Base-by-base conservation (phyloP, 2,329 filamentous ascomycete genomes). In the Plenodomus tracheiphilus region DNA sequence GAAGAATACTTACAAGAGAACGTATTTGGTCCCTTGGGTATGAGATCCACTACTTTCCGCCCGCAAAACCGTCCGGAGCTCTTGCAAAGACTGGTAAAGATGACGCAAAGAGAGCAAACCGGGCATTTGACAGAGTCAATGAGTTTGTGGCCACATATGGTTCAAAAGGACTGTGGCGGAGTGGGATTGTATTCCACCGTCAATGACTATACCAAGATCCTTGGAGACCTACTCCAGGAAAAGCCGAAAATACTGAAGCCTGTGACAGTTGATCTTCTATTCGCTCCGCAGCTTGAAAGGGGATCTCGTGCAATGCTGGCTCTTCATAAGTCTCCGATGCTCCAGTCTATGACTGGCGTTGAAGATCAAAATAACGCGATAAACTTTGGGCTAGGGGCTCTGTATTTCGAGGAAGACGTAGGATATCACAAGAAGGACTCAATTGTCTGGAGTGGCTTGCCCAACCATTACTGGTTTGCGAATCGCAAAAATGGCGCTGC, bases 1-100 rank as follows among this genome's bases (percentile, higher is more conserved):
- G 74, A 75, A 47, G 71, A 74, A 19, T 76, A 74, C 58, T 68
- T 77, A 43, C 64, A 74, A 37, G 57, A 73, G 30, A 59, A 76
- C 51, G 76, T 79, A 46, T 67, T 74, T 49, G 59, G 72, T 49
- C 75, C 75, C 1, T 68, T 79, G 10, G 69, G 66, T 2, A 64
- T 79, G 46, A 51, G 32, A 1, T 54, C 54, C 2, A 64, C 61
- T 3, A 65, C 59, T 4, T 68, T 54, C 52, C 52, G 62, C 38
- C 44, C 63, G 3, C 39, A 41, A 3, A 32, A 34, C 11, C 57
- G 62, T n/a, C 57, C 57, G 7, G 20, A 53, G 4, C 51, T 64
- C 1, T 40, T 40, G 11, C 38, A 56, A 17, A 61, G 58, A 37
- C 43, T 61, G 19, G 59, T 66, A 50, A 40, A 41, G 6, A 57